Conservation (phyloP, 2,329 filamentous ascomycete species). For the Ampelomyces quisqualis region DNA sequence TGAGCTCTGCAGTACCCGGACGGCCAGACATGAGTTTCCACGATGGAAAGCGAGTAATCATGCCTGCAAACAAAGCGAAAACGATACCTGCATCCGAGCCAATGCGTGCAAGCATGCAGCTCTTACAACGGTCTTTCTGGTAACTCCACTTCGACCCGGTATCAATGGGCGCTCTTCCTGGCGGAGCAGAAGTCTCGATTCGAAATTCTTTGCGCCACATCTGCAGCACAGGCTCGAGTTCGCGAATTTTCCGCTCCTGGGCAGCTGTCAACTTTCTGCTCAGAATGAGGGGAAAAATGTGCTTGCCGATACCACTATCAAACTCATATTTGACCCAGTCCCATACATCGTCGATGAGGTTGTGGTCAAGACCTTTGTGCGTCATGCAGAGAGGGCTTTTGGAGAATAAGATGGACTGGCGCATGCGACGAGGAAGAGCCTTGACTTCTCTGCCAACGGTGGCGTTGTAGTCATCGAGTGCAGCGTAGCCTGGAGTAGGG, state of each 20-base stretch:
- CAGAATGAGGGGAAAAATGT: constrained; percentile 31
- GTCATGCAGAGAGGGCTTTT: constrained; percentile 20
- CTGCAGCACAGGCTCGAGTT: constrained; percentile 32
- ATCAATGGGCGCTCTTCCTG: constrained; percentile 17
- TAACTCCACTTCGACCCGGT: constrained; percentile 20
- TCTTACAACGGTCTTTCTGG: constrained; percentile 27
- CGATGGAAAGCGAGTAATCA: constrained; percentile 20
- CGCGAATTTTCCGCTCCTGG: constrained; percentile 21
- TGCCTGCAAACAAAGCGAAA: constrained; percentile 29
- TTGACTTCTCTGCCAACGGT: constrained; percentile 17
- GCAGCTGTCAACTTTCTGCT: constrained; percentile 12
- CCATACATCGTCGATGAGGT: constrained; percentile 27
- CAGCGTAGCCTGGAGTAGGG: constrained; percentile 3
- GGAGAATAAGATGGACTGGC: constrained; percentile 14
- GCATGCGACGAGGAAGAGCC: constrained; percentile 25
- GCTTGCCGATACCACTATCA: constrained; percentile 23
- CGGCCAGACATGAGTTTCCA: constrained; percentile 3
- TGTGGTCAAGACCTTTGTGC: constrained; percentile 25
- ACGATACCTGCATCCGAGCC: constrained; percentile 26
- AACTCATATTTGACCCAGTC: constrained; percentile 26
- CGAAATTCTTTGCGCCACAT: constrained; percentile 29
- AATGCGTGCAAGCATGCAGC: constrained; percentile 35
- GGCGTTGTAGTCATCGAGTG: constrained; percentile 8
- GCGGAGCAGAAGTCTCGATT: constrained; percentile 14
- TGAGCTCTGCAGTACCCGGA: constrained; percentile 2